Base-by-base conservation (phyloP, 2,329 filamentous ascomycete genomes). In the Fusarium circinatum region DNA sequence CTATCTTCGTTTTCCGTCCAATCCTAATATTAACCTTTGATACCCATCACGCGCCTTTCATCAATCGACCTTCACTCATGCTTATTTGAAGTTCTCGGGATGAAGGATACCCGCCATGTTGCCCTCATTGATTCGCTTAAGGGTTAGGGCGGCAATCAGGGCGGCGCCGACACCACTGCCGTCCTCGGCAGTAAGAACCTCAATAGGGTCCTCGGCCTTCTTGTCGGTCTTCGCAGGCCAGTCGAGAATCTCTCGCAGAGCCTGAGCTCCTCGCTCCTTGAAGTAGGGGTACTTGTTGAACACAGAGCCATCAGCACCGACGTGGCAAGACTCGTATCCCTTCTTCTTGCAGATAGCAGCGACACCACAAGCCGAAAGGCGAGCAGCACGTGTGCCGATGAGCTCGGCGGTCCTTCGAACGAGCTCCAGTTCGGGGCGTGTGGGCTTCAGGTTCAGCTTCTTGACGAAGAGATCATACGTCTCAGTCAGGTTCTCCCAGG, bases 281-380 rank as follows among this genome's bases (percentile, higher is more conserved):
- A 99, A 99, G 85, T 98, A 93, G 18, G 96, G 96, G 85, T 99
- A 99, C 83, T 98, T 98, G 89, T 98, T 98, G 87, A 99, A 99
- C 62, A 99, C 96, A 24, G 94, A 97, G 42, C 96, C 96, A 81
- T 99, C 96, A 58, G 96, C 96, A 78, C 96, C 96, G 47, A 99
- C 96, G 83, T 98, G 96, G 86, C 94, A 97, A 42, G 89, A 89
- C 80, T 93, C 85, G 83, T 95, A 96, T 76, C 90, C 89, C 89
- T 98, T 98, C 91, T 98, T 98, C 86, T 92, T 97, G 89, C 93
- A 95, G 80, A 99, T 98, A 66, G 96, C 96, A 18, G 96, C 95
- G 62, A 99, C 94, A 84, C 96, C 96, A 80, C 96, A 98, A 32
- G 96, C 92, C 22, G 95, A 98, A 60, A 99, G 90, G 71, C 96